These are phyloP conservation scores for Hypoxylon sp. DNA, from an alignment of 2,329 filamentous ascomycete genomes.

Conservation along the genomic window DNA sequence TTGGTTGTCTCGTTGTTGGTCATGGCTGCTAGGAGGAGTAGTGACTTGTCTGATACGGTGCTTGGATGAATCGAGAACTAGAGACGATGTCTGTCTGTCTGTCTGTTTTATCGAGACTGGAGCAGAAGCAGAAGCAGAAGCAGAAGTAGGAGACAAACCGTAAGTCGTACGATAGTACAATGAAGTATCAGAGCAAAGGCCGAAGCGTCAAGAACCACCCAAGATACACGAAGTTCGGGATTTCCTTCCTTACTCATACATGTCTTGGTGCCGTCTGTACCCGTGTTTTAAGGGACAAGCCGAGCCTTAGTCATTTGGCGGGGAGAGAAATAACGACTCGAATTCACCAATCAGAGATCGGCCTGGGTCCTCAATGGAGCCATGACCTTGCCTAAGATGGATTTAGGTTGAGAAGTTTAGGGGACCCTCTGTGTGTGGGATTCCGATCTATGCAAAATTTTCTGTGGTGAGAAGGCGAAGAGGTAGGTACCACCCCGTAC, in stretches of 20 bases:
- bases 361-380: conserved; percentile 21
- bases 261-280: conserved; percentile 28
- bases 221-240: conserved; percentile 12
- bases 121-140: not conserved
- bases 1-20: conserved; percentile 45
- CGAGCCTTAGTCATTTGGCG: conserved; percentile 22
- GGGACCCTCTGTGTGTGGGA: conserved; percentile 14
- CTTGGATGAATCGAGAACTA: conserved; percentile 2
- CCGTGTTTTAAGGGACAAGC: conserved; percentile 28
- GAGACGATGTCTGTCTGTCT: not conserved
- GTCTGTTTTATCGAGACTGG: not conserved
- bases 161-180: conserved; percentile 1
- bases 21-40: conserved; percentile 34
- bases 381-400: conserved; percentile 31
- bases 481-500: conserved; percentile 27
- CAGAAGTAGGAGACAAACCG: not conserved
- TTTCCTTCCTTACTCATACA: conserved; percentile 23
- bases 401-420: conserved; percentile 31
- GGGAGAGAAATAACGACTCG: conserved; percentile 20
- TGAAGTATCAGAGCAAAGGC: not conserved
- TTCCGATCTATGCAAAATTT: conserved; percentile 38
- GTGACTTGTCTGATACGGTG: not conserved
- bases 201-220: not conserved
- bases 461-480: conserved; percentile 17
- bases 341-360: conserved; percentile 35